Evolutionary conservation across 805 yeast species (phyloP), one percentile per base, ranked within the genome.

Genomic region (Candida railenensis): DNA sequence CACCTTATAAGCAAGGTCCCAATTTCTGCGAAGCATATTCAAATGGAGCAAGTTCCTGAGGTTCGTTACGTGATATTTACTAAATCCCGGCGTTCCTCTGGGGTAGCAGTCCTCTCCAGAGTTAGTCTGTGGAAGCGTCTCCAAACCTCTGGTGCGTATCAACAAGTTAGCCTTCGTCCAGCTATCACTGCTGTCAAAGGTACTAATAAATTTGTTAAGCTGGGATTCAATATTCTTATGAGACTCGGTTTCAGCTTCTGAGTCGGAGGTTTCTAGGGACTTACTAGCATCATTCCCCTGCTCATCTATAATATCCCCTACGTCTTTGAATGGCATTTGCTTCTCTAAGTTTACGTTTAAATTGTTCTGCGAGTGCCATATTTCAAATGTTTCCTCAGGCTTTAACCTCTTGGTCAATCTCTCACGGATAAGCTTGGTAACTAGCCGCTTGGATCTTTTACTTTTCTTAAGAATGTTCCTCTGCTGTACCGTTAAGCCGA

Each of bases 1-100:
- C 5, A 80, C 63, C 45, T 71, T 71, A 53, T 79, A 81, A 0
- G 87, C 86, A 14, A 68, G 39, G 4, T 58, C 53, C 89, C 89
- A 86, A 7, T 81, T 73, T 25, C 66, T 57, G 33, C 72, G 62
- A 37, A 77, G 54, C 3, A 85, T 57, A 46, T 71, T 71, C 9
- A 77, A 34, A 51, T 82, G 84, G 30, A 86, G 57, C 16, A 83
- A 59, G 11, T 69, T 66, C 25, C 62, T 69, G 38, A 82, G 54
- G 38, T 68, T 66, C 22, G 51, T 50, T 3, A 66, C 47, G 48
- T 71, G 74, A 38, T 62, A 66, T 33, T 53, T 57, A 20, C 37
- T 46, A 25, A 45, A 37, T 19, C 54, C 49, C 8, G 20, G 3
- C 2, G 47, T 38, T 4, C 34, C 44, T 15, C 39, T 32, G 16